Percentiles rank a stretch among this genome's conserved stretches.
Evolutionary conservation across 345 rosid species (phyloP).

Genomic region (Syzygium jambos): DNA sequence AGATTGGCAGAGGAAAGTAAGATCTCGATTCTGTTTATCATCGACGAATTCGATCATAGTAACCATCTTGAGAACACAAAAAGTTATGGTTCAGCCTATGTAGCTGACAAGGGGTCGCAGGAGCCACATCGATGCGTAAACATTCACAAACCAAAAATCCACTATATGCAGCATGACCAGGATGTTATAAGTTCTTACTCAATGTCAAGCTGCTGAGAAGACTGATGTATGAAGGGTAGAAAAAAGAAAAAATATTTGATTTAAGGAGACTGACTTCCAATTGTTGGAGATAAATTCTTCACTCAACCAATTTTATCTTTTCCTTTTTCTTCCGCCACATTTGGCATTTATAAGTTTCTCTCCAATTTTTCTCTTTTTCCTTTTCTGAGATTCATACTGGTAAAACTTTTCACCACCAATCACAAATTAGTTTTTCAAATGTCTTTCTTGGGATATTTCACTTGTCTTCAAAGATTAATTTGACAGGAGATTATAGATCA

Average conservation of each 20-base stretch:
- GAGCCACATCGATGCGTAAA: background rate
- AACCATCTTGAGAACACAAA: background rate
- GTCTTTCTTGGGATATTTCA: background rate
- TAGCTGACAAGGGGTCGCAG: background rate
- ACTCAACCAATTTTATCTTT: background rate
- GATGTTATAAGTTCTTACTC: background rate
- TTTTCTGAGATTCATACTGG: background rate
- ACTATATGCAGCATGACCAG: background rate
- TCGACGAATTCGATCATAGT: background rate
- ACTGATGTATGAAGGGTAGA: background rate
- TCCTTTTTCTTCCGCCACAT: background rate
- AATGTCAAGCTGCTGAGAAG: background rate
- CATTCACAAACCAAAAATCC: background rate
- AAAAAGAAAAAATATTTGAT: background rate
- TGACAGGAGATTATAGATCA: background rate
- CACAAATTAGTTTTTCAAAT: background rate
- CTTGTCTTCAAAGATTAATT: background rate
- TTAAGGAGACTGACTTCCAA: background rate
- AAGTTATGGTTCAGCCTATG: background rate
- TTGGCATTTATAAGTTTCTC: background rate
- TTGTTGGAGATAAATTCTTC: background rate
- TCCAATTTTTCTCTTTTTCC: background rate
- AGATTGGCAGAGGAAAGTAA: background rate
- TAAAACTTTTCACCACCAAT: background rate
- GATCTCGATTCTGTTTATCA: background rate